A percentile compares a stretch with the other conserved stretches of the same genome.
phyloP scores from a whole-genome alignment of 495 filamentous ascomycete species.

The Lindgomyces ingoldianus region DNA sequence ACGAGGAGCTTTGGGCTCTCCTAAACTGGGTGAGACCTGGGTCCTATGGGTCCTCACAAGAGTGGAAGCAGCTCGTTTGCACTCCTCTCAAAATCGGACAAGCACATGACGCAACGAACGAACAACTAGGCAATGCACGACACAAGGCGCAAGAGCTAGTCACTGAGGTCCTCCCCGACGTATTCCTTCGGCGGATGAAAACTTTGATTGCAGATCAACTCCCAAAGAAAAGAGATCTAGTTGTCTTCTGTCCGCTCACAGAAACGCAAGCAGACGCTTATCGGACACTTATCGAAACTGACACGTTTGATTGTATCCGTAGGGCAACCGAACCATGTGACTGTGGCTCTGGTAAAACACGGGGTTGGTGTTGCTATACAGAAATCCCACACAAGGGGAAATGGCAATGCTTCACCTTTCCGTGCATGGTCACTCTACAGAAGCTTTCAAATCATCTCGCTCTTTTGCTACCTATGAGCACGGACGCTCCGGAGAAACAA shows the following conservation, averaged over 20 bases:
- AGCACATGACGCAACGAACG: slow-evolving; percentile 84
- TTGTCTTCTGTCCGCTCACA: slow-evolving; percentile 93
- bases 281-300: slow-evolving; percentile 72
- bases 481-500: slow-evolving; percentile 74
- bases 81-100: slow-evolving; percentile 83
- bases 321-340: slow-evolving; percentile 65
- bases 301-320: slow-evolving; percentile 69
- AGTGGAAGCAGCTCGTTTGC: slow-evolving; percentile 77
- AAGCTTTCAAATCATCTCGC: slow-evolving; percentile 92
- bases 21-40: slow-evolving; percentile 98
- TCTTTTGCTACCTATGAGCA: slow-evolving; percentile 73
- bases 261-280: slow-evolving; percentile 82
- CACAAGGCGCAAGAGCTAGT: slow-evolving; percentile 84
- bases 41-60: slow-evolving; percentile 70
- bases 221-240: slow-evolving; percentile 92
- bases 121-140: slow-evolving; percentile 78
- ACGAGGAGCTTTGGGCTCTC: slow-evolving; percentile 95
- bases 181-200: slow-evolving; percentile 94
- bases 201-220: slow-evolving; percentile 88
- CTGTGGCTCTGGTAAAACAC: slow-evolving; percentile 68
- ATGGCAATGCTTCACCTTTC: slow-evolving; percentile 85
- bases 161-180: slow-evolving; percentile 82
- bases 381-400: slow-evolving; percentile 57
- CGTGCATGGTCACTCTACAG: slow-evolving; percentile 75
- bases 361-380: slow-evolving; percentile 79